Evolutionary conservation across 208 protist species (phyloP), one percentile per base, ranked within the genome.

Genomic region (Trypanosoma theileri): DNA sequence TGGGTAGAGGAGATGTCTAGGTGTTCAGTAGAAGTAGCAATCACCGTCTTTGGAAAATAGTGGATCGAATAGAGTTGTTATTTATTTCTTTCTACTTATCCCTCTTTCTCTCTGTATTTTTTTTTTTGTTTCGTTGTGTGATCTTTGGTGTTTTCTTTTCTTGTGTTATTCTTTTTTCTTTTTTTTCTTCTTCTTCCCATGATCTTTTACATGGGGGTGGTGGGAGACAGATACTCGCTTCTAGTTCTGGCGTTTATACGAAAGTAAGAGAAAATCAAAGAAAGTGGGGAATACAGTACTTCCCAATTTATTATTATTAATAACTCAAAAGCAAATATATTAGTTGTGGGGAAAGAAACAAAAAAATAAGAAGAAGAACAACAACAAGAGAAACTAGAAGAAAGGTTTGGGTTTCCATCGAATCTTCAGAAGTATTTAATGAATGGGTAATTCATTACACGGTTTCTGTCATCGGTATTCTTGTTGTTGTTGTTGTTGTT

Each of bases 401-500:
- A 35, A 35, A 6, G 28, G 1, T 35, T 6, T 35, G 6, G 6
- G 28, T 56, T 56, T 56, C 24, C 24, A 3, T 9, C 13, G 1
- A 22, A 6, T 63, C 46, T 55, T 35, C 6, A 41, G 3, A 58
- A 16, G 17, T 3, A 58, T 58, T 58, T 58, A 26, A 58, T 68
- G 62, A 17, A 59, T 59, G 56, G 60, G 55, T 10, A 57, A 45
- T 28, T 54, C 28, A 26, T 66, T 71, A 55, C 44, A 52, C 17
- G 55, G 40, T 8, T 73, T 59, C 28, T 35, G 28, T 35, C 28
- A 35, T 35, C 28, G 28, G 28, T 35, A 6, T 35, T 1, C 4
- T 1, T 35, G 4, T 57, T 81, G 80, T 69, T 74, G 66, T n/a
- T 73, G 67, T n/a, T 71, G 22, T 42, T 50, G 66, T n/a, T 73